phyloP scores from a whole-genome alignment of 78 protist species.

The Polysphondylium violaceum region DNA sequence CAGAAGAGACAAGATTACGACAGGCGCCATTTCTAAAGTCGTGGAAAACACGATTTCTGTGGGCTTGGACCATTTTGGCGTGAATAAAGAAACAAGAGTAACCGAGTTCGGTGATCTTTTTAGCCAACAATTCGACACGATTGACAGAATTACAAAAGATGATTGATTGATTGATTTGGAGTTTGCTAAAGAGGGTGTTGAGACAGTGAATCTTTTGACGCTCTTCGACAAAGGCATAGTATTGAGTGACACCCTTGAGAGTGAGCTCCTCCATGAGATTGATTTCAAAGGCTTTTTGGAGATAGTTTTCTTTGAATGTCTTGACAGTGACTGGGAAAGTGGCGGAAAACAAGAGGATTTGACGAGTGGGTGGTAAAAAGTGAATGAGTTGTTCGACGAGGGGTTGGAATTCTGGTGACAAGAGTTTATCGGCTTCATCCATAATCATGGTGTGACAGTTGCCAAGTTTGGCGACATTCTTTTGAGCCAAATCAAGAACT shows the following conservation, averaged over 20 bases:
- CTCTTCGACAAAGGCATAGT: slow-evolving; percentile 99
- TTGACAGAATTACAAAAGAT: slow-evolving; percentile 98
- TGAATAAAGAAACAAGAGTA: slow-evolving; percentile 99
- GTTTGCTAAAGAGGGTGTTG: slow-evolving; percentile 96
- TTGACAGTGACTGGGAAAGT: slow-evolving; percentile 98
- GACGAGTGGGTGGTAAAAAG: slow-evolving; percentile 90
- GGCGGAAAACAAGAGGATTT: slow-evolving; percentile 96
- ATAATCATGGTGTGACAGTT: slow-evolving; percentile 88
- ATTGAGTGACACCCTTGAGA: slow-evolving; percentile 98
- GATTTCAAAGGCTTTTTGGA: slow-evolving; percentile 94
- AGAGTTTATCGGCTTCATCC: slow-evolving; percentile 99
- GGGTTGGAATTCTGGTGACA: slow-evolving; percentile 97
- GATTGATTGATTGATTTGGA: slow-evolving; percentile 98
- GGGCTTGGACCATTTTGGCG: slow-evolving; percentile 97
- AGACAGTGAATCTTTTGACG: slow-evolving; percentile 98
- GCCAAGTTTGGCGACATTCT: slow-evolving; percentile 80
- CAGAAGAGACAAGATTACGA: slow-evolving; percentile 99
- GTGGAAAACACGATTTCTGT: slow-evolving; percentile 99
- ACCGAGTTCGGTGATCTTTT: slow-evolving; percentile 94
- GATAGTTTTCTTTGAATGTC: slow-evolving; percentile 85
- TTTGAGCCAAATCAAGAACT: slow-evolving; percentile 90
- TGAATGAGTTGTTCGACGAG: slow-evolving; percentile 86
- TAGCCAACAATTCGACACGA: slow-evolving; percentile 98
- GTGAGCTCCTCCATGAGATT: slow-evolving; percentile 99
- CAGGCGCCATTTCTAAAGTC: slow-evolving; percentile 97